Evolutionary conservation across 306 rosid species (phyloP).

Genomic region (Spatholobus suberectus): DNA sequence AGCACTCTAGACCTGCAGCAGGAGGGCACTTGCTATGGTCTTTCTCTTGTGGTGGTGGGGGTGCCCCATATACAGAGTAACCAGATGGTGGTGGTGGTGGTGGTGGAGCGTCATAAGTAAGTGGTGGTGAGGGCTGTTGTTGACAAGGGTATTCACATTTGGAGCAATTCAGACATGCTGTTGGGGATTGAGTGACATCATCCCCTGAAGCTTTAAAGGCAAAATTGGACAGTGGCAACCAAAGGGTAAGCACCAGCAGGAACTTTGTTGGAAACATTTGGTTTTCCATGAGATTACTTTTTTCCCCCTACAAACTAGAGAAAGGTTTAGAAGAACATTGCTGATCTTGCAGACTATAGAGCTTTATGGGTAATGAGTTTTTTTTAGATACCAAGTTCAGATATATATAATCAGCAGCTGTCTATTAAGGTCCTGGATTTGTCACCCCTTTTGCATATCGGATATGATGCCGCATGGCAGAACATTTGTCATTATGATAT

Average conservation of each 20-base stretch:
- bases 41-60: conserved; percentile 32
- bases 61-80: conserved; percentile 39
- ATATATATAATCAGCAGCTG: background rate
- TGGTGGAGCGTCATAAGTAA: background rate
- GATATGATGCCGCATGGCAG: conserved; percentile 49
- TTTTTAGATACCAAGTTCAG: conserved; percentile 20
- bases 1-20: conserved; percentile 45
- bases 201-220: conserved; percentile 38
- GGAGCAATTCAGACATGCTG: conserved; percentile 21
- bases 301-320: background rate
- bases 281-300: background rate
- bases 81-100: conserved; percentile 29
- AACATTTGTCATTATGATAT: conserved; percentile 48
- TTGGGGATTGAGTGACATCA: background rate
- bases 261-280: conserved; percentile 40
- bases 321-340: conserved; percentile 10
- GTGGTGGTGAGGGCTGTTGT: conserved; percentile 42
- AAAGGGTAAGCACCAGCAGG: conserved; percentile 4
- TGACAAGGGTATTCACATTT: conserved; percentile 45
- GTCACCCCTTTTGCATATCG: background rate
- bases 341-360: background rate
- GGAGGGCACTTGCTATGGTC: conserved; percentile 48
- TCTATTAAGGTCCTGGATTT: conserved; percentile 30
- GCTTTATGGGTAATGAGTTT: background rate
- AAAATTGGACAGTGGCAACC: background rate